Base-by-base conservation (phyloP, 2,329 filamentous ascomycete species). In the Calonectria ilicicola region DNA sequence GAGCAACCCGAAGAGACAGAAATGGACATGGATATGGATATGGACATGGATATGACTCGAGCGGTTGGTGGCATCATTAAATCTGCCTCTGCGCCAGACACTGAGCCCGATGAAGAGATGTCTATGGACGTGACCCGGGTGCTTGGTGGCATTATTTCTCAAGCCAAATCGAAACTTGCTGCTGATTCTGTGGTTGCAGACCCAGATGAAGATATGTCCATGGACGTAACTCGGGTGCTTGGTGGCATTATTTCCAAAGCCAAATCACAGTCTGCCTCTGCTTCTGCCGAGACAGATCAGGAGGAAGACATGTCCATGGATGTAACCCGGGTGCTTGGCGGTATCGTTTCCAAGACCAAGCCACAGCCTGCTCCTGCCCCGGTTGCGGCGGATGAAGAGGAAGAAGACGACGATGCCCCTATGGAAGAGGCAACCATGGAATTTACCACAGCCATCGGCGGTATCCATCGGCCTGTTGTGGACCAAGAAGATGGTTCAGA, bases 61-160 rank as follows among this genome's bases (percentile, higher is more conserved):
- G 86, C 88, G 10, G 84, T 91, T 53, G 90, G 90, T 5, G 86
- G 88, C n/a, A 91, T 91, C 51, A 79, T 89, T 46, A 82, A 81
- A 73, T 27, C 87, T 65, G 80, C 87, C 27, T 81, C 85, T 6
- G 87, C 89, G 15, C 86, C 87, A 15, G 81, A 83, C 19, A 46
- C 53, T 14, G 77, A 81, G 3, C 85, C 89, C 27, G 89, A 90
- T 23, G 90, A 91, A 75, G 94, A 96, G 46, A 92, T 97, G 88
- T 97, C 95, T 26, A 98, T 98, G 96, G 96, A 98, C 78, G 94
- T 98, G 9, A 98, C 96, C 2, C 91, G 91, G 67, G 94, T 91
- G 10, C 87, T 98, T 66, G 96, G 96, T 10, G 91, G 93, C 3
- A 98, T 98, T 67, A 84, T 98, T 23, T 85, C 88, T 7, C 87